Evolutionary conservation across 2,329 filamentous ascomycete species (phyloP), one percentile per base, ranked within the genome.

Genomic region (Fusarium irregulare): DNA sequence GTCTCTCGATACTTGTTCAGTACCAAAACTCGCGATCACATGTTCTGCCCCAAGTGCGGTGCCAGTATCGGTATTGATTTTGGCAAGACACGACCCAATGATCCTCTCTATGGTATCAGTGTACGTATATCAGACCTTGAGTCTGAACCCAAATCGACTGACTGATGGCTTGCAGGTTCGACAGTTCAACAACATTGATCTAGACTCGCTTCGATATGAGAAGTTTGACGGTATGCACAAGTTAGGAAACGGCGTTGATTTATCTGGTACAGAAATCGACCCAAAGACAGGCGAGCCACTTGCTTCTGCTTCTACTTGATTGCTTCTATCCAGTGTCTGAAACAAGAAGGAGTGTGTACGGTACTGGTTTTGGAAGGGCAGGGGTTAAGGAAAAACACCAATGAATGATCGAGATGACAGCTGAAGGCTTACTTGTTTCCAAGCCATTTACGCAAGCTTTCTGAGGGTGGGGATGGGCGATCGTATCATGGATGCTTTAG

Each of bases 31-130:
- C 82, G 81, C 64, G 83, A 84, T 63, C 83, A 85, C 71, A 79
- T 86, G 77, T 86, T 85, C 69, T 86, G 84, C 63, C 78, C 79
- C 30, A 79, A 80, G 63, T 86, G 84, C 71, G 83, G 84, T 16
- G 76, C 80, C 28, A 84, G 82, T 66, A 76, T 85, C 20, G 82
- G 81, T 2, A 84, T 85, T 60, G 83, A 85, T 67, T 85, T 84
- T 66, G 63, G 70, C 25, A 68, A 72, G 14, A 66, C 59, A 7
- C 75, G 78, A 10, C 73, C 74, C 0, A 63, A 69, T 6, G 23
- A 54, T 18, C 68, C 68, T 44, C 66, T 64, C 2, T 85, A 83
- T 64, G 84, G 83, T 6, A 79, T 86, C 58, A 85, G 80, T 61
- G 83, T 85, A 64, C 66, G 81, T 71, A 20, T 20, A 13, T 6